Evolutionary conservation across 352 stramenopile genomes (phyloP), one percentile per base, ranked within the genome.

Genomic region (Phytopythium montanum): DNA sequence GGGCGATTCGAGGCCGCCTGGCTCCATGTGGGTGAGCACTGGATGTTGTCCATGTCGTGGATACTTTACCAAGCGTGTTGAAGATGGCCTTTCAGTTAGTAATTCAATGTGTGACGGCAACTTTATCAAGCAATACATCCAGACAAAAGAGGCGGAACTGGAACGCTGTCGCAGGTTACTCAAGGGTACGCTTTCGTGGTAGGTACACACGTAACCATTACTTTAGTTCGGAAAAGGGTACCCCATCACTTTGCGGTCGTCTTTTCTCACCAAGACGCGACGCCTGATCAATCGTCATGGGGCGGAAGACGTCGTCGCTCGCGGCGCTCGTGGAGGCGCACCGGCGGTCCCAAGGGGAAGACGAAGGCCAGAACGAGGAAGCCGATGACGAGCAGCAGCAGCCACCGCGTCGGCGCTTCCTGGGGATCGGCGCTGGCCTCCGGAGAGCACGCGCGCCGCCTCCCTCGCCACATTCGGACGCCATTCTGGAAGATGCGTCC

Each of bases 231-330:
- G n/a, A n/a, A n/a, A n/a, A n/a, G n/a, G n/a, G 33, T 38, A 38
- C 33, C 33, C 33, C 33, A 36, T 8, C 31, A 8, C 14, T 12
- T 38, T 12, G 14, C 5, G 33, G 9, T 12, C 33, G 9, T 12
- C 33, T 38, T 38, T 12, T 38, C 33, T 38, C 6, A 38, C 33
- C 33, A 38, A 38, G 33, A 38, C 33, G 33, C 33, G 6, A 38
- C 33, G 33, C 5, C 3, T 12, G 6, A 38, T 38, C 33, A 2
- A 38, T 38, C 18, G 25, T 23, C 36, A 39, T 61, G 63, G 39
- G 59, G 63, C 59, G 63, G 52, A 69, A 69, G 59, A 55, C 62
- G 52, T 58, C 45, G 59, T 69, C 63, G 36, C 65, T 69, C 51
- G 63, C 59, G 21, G 59, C 59, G 46, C 63, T 69, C 59, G 59